Base-by-base conservation (phyloP, 495 filamentous ascomycete genomes). In the Lepidopterella palustris region DNA sequence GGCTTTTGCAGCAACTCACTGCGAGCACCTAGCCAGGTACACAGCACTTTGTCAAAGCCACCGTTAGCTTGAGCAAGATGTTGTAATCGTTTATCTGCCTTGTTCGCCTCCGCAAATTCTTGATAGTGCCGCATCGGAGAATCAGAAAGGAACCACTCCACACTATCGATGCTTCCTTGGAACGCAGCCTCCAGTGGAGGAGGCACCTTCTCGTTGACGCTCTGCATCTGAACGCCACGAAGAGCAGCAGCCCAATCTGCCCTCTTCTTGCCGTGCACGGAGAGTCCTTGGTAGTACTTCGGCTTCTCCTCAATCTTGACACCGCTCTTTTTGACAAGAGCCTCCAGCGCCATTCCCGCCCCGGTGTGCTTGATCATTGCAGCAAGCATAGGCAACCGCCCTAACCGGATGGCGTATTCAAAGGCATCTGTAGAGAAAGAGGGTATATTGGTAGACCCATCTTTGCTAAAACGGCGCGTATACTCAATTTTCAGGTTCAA, bases 101-200 rank as follows among this genome's bases (percentile, higher is more conserved):
- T 72, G 53, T 87, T 77, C 8, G 76, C 75, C 45, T 81, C 78
- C 11, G 78, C 74, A 62, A 88, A 92, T 40, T 85, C 77, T 9
- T 75, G 66, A 63, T 90, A 92, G 45, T 77, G 71, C 29, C 83
- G 72, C 58, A 77, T 63, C 0, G 87, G 85, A 0, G 81, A 78
- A 29, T 86, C 84, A 40, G 84, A 81, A 49, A 89, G 69, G 65
- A 87, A 87, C 82, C 84, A 92, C 66, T 89, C 82, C 0, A 83
- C 78, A 27, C 77, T 77, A 8, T 82, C 79, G 25, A 92, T 68
- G 18, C 72, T 81, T 15, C 85, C 84, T 10, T 67, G 45, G 9
- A 71, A 53, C 0, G 86, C 85, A 18, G 85, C 81, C 21, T 76
- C 63, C 1, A 90, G 73, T 11, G 88, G 70, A 0, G 86, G 87